Conservation (phyloP, 495 filamentous ascomycete species). For the Penicillium parvum region DNA sequence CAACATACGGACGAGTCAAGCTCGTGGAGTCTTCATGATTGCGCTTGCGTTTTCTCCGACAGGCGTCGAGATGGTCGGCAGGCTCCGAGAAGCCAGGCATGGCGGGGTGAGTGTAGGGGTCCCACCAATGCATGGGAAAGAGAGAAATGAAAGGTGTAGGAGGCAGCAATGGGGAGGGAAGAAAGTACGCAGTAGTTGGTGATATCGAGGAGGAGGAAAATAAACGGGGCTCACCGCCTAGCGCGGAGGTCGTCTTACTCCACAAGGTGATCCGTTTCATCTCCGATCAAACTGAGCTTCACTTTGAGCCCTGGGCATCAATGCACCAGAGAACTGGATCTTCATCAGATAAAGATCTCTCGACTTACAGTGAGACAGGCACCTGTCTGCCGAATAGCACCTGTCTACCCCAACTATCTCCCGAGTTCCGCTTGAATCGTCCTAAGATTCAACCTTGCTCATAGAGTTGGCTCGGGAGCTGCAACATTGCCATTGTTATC, state of each 20-base stretch:
- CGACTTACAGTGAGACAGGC: too few relatives aligned
- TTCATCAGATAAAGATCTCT: too few relatives aligned
- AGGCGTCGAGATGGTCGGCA: slow-evolving; percentile 11
- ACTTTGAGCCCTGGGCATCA: too few relatives aligned
- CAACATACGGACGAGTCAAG: slow-evolving; percentile 27
- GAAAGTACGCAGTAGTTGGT: background rate
- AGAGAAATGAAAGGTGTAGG: background rate
- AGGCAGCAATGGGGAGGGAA: background rate
- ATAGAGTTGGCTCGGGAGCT: too few relatives aligned
- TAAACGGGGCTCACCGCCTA: slow-evolving; percentile 13
- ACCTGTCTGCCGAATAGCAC: too few relatives aligned
- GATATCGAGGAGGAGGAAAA: slow-evolving; percentile 5
- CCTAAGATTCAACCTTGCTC: too few relatives aligned
- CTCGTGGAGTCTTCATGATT: slow-evolving; percentile 27
- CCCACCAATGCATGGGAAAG: slow-evolving; percentile 3
- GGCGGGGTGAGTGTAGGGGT: background rate
- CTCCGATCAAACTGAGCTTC: too few relatives aligned
- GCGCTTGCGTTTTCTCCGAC: slow-evolving; percentile 35
- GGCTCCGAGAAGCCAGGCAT: slow-evolving; percentile 31
- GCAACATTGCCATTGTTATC: too few relatives aligned
- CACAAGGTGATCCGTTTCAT: too few relatives aligned
- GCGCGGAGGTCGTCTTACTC: background rate
- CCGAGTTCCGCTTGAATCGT: too few relatives aligned
- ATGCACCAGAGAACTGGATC: too few relatives aligned
- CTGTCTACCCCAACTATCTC: too few relatives aligned